Evolutionary conservation across 2,329 filamentous ascomycete genomes (phyloP).

Genomic region (Fusarium xyrophilum): DNA sequence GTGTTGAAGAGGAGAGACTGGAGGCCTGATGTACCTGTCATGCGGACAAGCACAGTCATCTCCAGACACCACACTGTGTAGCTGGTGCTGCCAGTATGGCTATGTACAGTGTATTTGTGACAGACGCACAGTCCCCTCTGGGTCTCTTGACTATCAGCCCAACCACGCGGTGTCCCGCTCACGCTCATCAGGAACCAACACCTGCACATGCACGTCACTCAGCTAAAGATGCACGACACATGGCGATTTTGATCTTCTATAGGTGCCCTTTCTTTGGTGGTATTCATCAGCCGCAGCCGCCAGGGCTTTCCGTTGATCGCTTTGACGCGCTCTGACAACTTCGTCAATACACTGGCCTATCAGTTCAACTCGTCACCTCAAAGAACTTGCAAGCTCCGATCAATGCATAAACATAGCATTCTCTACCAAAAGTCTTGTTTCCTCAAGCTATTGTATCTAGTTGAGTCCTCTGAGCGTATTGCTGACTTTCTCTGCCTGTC

Average conservation of each 20-base stretch:
- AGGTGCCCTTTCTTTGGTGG: constrained; percentile 15
- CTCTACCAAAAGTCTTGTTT: neutral
- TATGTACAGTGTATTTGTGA: fast-evolving
- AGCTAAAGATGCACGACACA: constrained; percentile 34
- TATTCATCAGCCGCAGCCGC: constrained; percentile 10
- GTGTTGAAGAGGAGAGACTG: constrained; percentile 17
- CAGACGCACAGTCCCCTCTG: constrained; percentile 4
- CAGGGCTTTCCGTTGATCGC: constrained; percentile 1
- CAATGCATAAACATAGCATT: neutral
- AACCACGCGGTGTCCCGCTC: constrained; percentile 31
- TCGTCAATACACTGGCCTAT: neutral
- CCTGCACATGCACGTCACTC: constrained; percentile 35
- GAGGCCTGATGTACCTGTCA: constrained; percentile 27
- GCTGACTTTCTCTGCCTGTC: neutral
- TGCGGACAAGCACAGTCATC: constrained; percentile 2
- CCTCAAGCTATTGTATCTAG: neutral
- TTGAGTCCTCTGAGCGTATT: neutral
- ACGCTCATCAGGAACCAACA: constrained; percentile 32
- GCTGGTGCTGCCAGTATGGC: fast-evolving
- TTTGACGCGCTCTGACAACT: constrained; percentile 11
- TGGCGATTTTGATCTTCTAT: constrained; percentile 8
- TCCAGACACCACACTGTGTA: fast-evolving
- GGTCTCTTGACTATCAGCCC: constrained; percentile 35
- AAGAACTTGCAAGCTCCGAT: neutral
- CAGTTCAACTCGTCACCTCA: neutral